Evolutionary conservation across 2,329 filamentous ascomycete species (phyloP).

Genomic region (Cordyceps javanica): DNA sequence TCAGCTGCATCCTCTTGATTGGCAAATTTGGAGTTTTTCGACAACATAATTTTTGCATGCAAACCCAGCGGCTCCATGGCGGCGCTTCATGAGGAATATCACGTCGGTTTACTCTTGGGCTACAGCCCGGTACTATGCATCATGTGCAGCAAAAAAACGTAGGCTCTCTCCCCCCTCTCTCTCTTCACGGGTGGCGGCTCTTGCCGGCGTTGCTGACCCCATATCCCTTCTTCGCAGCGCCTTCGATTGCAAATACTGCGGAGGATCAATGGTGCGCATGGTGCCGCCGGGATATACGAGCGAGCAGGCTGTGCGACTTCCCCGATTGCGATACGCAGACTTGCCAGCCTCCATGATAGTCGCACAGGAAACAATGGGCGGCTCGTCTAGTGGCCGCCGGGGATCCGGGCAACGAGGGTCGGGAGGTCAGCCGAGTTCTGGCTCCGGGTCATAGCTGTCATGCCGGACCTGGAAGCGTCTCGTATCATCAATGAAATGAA

Average conservation of each 20-base stretch:
- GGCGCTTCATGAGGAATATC: background rate
- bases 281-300: conserved; percentile 10
- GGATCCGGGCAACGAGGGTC: background rate
- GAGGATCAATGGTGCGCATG: conserved; percentile 10
- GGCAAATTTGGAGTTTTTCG: background rate
- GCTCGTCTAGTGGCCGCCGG: background rate
- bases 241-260: conserved; percentile 7
- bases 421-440: background rate
- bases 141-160: conserved; percentile 9
- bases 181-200: too few relatives aligned
- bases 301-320: conserved; percentile 7
- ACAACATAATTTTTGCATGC: background rate
- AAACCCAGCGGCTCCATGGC: background rate
- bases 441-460: background rate
- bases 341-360: background rate
- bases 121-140: conserved; percentile 10
- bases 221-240: background rate
- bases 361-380: background rate
- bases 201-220: background rate
- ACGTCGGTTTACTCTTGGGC: conserved; percentile 4
- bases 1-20: background rate
- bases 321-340: conserved; percentile 7
- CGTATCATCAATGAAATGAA: too few relatives aligned
- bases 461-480: background rate
- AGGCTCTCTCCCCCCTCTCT: background rate